Conservation (phyloP, 1,284 basidiomycete genomes). For the Inonotus hispidus region DNA sequence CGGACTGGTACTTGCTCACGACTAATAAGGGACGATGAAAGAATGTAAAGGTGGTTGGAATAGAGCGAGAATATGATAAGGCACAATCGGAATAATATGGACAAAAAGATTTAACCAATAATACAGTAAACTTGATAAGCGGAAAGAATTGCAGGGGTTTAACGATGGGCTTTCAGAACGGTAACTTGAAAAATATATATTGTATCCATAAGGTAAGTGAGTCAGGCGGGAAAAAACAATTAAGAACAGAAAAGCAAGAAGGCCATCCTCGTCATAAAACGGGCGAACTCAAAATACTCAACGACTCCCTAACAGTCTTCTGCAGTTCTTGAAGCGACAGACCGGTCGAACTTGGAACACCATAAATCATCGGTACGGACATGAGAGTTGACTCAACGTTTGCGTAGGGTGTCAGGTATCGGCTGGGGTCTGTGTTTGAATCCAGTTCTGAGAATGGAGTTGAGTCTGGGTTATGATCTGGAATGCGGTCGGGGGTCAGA, state of each 20-base stretch:
- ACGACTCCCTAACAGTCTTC: background rate
- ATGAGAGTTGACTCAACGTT: background rate
- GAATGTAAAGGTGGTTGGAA: too few relatives aligned
- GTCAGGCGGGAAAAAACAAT: background rate
- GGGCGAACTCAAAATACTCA: background rate
- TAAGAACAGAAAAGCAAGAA: background rate
- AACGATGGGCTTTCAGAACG: too few relatives aligned
- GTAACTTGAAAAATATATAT: too few relatives aligned
- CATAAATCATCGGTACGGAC: conserved; percentile 2
- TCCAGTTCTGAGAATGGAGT: background rate
- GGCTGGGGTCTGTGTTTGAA: background rate
- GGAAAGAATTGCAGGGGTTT: too few relatives aligned
- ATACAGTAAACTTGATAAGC: too few relatives aligned
- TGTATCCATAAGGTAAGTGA: too few relatives aligned
- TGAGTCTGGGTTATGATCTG: background rate
- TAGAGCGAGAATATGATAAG: background rate
- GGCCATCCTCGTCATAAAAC: background rate
- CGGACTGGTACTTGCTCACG: too few relatives aligned
- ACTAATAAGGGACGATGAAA: too few relatives aligned
- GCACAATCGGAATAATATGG: background rate
- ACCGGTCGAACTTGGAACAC: conserved; percentile 1
- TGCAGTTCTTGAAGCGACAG: conserved; percentile 2
- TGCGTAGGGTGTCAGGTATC: background rate
- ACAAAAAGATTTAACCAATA: background rate
- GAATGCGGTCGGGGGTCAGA: background rate